A percentile compares a stretch with the other conserved stretches of the same genome.
Conservation (phyloP, 2,329 filamentous ascomycete species). For the Alternaria ethzedia region DNA sequence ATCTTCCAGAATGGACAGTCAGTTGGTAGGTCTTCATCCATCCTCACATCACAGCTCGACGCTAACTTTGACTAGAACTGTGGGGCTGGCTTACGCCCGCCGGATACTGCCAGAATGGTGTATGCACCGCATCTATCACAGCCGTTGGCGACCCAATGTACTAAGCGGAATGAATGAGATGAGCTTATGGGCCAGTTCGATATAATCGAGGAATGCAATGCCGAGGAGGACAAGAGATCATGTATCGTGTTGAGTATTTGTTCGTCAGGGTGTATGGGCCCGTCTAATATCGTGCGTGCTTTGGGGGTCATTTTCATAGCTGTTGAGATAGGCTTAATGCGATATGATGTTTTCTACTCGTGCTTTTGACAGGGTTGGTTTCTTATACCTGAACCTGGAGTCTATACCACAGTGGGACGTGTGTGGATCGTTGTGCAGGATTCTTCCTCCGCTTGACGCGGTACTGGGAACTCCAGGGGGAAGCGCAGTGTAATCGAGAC, state of each 20-base stretch:
- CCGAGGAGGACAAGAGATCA: not conserved
- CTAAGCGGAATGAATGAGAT: not conserved
- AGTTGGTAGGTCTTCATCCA: not conserved
- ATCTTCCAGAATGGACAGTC: not conserved
- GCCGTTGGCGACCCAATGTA: not conserved
- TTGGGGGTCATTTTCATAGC: not conserved
- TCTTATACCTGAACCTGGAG: not conserved
- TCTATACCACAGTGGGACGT: not conserved
- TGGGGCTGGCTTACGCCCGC: not conserved
- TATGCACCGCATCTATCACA: not conserved
- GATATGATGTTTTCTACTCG: too few relatives aligned
- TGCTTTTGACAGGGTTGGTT: fast-evolving
- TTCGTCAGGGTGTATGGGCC: not conserved
- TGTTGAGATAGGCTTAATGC: not conserved
- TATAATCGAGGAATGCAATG: not conserved
- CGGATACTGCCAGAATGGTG: not conserved
- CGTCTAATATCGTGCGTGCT: not conserved
- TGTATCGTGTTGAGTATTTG: not conserved
- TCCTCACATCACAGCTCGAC: fast-evolving
- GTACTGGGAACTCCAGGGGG: too few relatives aligned
- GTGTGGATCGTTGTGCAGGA: too few relatives aligned
- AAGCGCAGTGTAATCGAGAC: too few relatives aligned
- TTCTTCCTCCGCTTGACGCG: too few relatives aligned
- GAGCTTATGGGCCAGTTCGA: not conserved
- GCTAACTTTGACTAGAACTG: not conserved